phyloP scores from a whole-genome alignment of 805 yeast genomes.

The Cyberlindnera veronae region DNA sequence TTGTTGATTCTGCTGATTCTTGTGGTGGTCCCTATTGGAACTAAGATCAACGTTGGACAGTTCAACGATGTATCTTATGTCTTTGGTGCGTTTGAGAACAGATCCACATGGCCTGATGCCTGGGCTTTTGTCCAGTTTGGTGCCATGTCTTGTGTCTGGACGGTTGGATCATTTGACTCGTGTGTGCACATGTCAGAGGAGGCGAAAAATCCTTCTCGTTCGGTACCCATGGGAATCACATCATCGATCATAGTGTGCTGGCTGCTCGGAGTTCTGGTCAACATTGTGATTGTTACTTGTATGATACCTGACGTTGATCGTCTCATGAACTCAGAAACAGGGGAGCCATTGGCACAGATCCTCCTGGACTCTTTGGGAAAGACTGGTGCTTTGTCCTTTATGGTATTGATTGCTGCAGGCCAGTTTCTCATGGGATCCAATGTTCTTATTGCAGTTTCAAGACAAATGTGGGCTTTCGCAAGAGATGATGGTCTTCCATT shows the following conservation, averaged over 20 bases:
- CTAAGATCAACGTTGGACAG: constrained; percentile 26
- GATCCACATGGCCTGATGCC: constrained; percentile 53
- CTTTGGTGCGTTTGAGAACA: constrained; percentile 49
- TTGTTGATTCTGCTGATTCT: constrained; percentile 47
- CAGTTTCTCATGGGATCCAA: constrained; percentile 68
- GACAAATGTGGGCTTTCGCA: constrained; percentile 73
- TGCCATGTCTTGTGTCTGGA: constrained; percentile 71
- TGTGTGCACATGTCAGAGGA: constrained; percentile 75
- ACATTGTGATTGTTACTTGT: constrained; percentile 52
- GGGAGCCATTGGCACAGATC: constrained; percentile 65
- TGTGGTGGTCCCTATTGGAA: constrained; percentile 61
- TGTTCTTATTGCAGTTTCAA: constrained; percentile 54
- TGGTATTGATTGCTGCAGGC: constrained; percentile 54
- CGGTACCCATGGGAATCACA: constrained; percentile 64
- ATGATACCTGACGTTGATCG: constrained; percentile 42
- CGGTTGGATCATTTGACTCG: constrained; percentile 71
- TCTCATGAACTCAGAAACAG: constrained; percentile 44
- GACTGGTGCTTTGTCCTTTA: constrained; percentile 61
- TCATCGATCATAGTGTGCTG: constrained; percentile 56
- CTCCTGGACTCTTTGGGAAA: constrained; percentile 60
- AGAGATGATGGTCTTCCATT: constrained; percentile 74
- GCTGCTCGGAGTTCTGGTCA: constrained; percentile 53
- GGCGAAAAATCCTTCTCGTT: constrained; percentile 55
- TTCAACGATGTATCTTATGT: constrained; percentile 51
- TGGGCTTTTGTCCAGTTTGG: constrained; percentile 50